A percentile compares a stretch with the other conserved stretches of the same genome.
Conservation (phyloP, 2,329 filamentous ascomycete species). For the Akanthomyces lecanii region DNA sequence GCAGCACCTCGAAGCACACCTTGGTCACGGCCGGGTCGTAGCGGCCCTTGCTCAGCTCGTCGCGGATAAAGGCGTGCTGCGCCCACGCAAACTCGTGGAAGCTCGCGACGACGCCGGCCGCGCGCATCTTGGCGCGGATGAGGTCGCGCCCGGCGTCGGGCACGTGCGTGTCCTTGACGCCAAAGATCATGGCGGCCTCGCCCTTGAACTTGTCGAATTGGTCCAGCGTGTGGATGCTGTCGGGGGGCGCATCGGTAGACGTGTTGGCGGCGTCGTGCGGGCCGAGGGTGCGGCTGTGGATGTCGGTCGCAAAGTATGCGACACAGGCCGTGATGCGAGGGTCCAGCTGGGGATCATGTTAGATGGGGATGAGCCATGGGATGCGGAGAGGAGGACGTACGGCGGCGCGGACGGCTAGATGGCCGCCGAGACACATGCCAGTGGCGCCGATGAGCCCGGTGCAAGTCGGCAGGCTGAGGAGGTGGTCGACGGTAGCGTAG, state of each 20-base stretch:
- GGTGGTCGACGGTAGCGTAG: conserved; percentile 60
- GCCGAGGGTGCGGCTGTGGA: conserved; percentile 76
- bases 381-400: conserved; percentile 33
- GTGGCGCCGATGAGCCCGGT: conserved; percentile 75
- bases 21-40: conserved; percentile 86
- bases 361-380: neutral
- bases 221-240: conserved; percentile 49
- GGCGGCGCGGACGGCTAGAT: conserved; percentile 63
- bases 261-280: conserved; percentile 47
- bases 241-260: conserved; percentile 31
- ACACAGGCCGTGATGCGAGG: conserved; percentile 70
- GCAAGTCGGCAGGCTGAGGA: conserved; percentile 70
- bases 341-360: conserved; percentile 53
- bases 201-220: conserved; percentile 65
- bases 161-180: conserved; percentile 86
- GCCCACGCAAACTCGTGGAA: conserved; percentile 93
- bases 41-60: conserved; percentile 88
- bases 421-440: conserved; percentile 91
- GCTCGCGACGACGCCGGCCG: conserved; percentile 67
- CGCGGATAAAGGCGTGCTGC: conserved; percentile 90
- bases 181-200: conserved; percentile 87
- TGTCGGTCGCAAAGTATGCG: conserved; percentile 89
- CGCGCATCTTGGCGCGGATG: conserved; percentile 76
- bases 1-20: conserved; percentile 84
- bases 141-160: conserved; percentile 76